Base-by-base conservation (phyloP, 352 stramenopile species). In the Phytophthora nicotianae region DNA sequence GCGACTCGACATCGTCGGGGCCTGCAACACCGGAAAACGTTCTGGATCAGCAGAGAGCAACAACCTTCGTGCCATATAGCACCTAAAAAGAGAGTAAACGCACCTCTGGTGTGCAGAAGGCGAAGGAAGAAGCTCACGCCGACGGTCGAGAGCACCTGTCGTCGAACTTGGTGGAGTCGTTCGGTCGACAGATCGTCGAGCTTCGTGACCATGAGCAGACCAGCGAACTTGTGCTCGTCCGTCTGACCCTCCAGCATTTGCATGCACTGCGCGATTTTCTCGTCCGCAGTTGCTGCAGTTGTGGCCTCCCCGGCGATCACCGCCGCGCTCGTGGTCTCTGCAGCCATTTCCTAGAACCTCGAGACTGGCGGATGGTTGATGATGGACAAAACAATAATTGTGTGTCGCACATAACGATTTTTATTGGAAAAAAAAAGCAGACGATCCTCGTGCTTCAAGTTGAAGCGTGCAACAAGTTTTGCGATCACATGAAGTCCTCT, bases 221-320 rank as follows among this genome's bases (percentile, higher is more conserved):
- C 87, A 1, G 87, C 87, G 52, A 96, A 93, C 64, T 94, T 94
- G 79, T 96, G 84, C 69, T 96, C 87, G 46, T 96, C 85, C 6
- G 79, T 87, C 21, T 75, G 73, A 0, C 87, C 87, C 42, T 70
- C 63, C 33, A 96, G 71, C 68, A 93, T 87, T 17, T 63, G 71
- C 68, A 96, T 68, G 45, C 87, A 96, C 29, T 91, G 76, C 51
- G 62, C 62, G 21, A 81, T 57, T 45, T 72, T 75, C 52, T 77
- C 65, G 17, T 41, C 56, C 10, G 21, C 29, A 8, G 29, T 35
- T 35, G 29, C 49, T 7, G 50, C 50, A 9, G 51, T 40, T 49
- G 35, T 35, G 35, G 33, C 49, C 42, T 49, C 20, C 2, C 42
- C 10, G 19, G 42, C 26, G 27, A 10, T 50, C 19, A 50, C 29